Evolutionary conservation across 768 basidiomycete genomes (phyloP).

Genomic region (Clathrus columnatus): DNA sequence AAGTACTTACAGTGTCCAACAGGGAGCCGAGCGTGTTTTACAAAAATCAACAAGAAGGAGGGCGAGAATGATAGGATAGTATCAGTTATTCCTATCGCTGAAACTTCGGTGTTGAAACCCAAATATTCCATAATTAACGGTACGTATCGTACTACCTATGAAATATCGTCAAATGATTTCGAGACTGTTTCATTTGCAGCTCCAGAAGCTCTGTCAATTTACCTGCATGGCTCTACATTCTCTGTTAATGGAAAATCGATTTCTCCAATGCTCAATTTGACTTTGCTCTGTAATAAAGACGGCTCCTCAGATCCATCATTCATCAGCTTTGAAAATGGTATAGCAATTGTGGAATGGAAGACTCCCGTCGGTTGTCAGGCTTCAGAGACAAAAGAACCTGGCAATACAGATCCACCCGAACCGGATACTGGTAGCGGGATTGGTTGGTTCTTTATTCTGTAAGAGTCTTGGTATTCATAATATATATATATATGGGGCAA

Average conservation of each 20-base stretch:
- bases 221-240: slow-evolving; percentile 53
- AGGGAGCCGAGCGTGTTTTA: slow-evolving; percentile 69
- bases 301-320: slow-evolving; percentile 41
- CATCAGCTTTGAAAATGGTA: slow-evolving; percentile 49
- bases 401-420: slow-evolving; percentile 15
- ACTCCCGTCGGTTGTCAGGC: slow-evolving; percentile 50
- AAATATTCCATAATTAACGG: slow-evolving; percentile 24
- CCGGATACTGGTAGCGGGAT: slow-evolving; percentile 54
- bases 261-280: slow-evolving; percentile 53
- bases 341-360: slow-evolving; percentile 52
- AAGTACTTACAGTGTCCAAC: slow-evolving; percentile 43
- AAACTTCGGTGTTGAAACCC: slow-evolving; percentile 23
- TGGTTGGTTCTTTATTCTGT: slow-evolving; percentile 88
- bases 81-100: slow-evolving; percentile 68
- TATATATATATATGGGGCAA: too few relatives aligned
- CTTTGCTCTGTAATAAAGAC: slow-evolving; percentile 43
- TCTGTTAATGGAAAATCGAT: slow-evolving; percentile 39
- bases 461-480: slow-evolving; percentile 22
- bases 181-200: slow-evolving; percentile 28
- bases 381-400: slow-evolving; percentile 20
- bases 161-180: slow-evolving; percentile 2
- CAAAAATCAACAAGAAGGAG: slow-evolving; percentile 52
- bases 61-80: slow-evolving; percentile 50
- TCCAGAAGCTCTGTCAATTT: slow-evolving; percentile 44
- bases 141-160: slow-evolving; percentile 27